Conservation (phyloP, 2,329 filamentous ascomycete species). For the Fusarium fracticaudum region DNA sequence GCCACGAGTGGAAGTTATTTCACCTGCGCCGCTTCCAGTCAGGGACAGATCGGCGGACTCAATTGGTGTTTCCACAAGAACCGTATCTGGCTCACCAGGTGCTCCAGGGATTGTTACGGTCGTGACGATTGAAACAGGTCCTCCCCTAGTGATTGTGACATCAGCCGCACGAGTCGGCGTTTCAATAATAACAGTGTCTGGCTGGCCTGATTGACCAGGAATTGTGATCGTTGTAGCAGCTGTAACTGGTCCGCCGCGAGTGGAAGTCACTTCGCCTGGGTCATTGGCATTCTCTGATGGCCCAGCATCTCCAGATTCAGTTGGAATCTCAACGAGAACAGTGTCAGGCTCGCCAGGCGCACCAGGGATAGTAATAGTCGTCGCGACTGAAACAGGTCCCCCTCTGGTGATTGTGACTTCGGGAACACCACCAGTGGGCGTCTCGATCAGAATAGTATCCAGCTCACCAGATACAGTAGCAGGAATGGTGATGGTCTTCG, state of each 20-base stretch:
- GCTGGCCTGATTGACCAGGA: not conserved
- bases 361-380: not conserved
- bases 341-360: not conserved
- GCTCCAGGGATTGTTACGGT: not conserved
- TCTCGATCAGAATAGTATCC: conserved; percentile 7
- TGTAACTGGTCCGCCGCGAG: not conserved
- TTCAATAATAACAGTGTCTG: not conserved
- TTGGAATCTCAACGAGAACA: not conserved
- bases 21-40: not conserved
- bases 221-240: not conserved
- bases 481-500: not conserved
- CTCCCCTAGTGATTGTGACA: not conserved
- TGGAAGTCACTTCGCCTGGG: not conserved
- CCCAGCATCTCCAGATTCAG: not conserved
- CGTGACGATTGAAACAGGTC: not conserved
- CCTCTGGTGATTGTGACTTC: conserved; percentile 6
- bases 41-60: not conserved
- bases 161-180: not conserved
- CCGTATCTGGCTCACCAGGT: not conserved
- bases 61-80: not conserved
- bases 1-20: not conserved
- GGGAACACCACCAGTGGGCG: not conserved
- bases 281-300: not conserved
- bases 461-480: not conserved
- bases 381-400: not conserved